A percentile compares a stretch with the other conserved stretches of the same genome.
phyloP scores from a whole-genome alignment of 495 filamentous ascomycete species.

The Cercophora newfieldiana region DNA sequence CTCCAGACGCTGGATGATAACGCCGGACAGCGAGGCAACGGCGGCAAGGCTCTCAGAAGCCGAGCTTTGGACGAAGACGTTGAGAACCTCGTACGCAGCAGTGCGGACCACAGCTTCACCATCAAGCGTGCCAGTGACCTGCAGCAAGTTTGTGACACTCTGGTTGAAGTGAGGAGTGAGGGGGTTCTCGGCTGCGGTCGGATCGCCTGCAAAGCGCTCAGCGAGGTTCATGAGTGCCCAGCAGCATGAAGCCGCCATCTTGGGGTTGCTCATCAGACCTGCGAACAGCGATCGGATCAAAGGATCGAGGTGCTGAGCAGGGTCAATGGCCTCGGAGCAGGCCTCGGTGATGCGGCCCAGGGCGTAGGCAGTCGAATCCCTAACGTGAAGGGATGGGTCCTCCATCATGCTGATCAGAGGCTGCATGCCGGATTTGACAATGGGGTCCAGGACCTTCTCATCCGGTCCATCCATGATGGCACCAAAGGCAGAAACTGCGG shows the following conservation, averaged over 20 bases:
- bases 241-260: constrained; percentile 97
- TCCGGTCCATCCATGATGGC: constrained; percentile 99
- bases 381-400: constrained; percentile 81
- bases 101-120: constrained; percentile 93
- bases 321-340: constrained; percentile 85
- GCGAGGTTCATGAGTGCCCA: constrained; percentile 99
- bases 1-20: constrained; percentile 85
- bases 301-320: constrained; percentile 72
- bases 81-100: constrained; percentile 96
- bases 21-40: constrained; percentile 76
- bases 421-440: constrained; percentile 90
- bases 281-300: constrained; percentile 87
- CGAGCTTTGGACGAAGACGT: constrained; percentile 85
- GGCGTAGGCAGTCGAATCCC: constrained; percentile 96
- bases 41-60: constrained; percentile 80
- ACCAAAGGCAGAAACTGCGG: constrained; percentile 96
- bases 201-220: constrained; percentile 85
- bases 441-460: constrained; percentile 78
- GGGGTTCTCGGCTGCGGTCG: constrained; percentile 73
- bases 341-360: constrained; percentile 93
- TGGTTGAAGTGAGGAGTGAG: constrained; percentile 90
- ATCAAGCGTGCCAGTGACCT: constrained; percentile 79
- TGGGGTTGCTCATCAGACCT: constrained; percentile 85
- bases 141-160: constrained; percentile 80
- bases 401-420: constrained; percentile 96